Evolutionary conservation across 148 eudicot genomes (phyloP).

Genomic region (Rhododendron vialii): DNA sequence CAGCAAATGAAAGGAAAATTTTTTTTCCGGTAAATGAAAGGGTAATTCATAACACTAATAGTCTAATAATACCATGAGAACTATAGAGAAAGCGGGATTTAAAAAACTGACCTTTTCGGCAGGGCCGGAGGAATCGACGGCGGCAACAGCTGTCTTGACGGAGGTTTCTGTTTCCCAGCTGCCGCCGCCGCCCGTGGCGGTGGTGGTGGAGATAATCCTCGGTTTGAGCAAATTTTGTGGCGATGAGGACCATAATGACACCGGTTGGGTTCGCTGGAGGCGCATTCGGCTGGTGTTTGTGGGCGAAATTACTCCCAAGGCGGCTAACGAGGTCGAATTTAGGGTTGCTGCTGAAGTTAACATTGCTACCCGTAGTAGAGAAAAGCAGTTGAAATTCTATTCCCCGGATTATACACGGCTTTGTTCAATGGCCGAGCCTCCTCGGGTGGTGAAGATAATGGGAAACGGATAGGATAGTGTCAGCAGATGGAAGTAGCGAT

Average conservation of each 20-base stretch:
- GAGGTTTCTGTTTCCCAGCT: slow-evolving; percentile 20
- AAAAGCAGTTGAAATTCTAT: not conserved
- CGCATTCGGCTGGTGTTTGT: slow-evolving; percentile 2
- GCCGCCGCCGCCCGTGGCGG: not conserved
- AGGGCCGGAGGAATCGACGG: slow-evolving; percentile 38
- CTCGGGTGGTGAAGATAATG: not conserved
- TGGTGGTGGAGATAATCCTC: not conserved
- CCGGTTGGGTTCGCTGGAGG: slow-evolving; percentile 4
- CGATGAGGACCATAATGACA: slow-evolving; percentile 3
- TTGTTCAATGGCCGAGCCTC: not conserved
- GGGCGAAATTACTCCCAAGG: not conserved
- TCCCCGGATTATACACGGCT: too few relatives aligned
- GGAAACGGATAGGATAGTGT: not conserved
- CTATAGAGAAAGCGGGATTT: not conserved
- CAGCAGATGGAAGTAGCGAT: not conserved
- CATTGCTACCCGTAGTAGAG: slow-evolving; percentile 11
- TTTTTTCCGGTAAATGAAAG: not conserved
- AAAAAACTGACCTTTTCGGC: slow-evolving; percentile 30
- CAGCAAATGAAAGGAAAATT: not conserved
- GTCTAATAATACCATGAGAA: not conserved
- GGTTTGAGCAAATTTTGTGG: slow-evolving; percentile 13
- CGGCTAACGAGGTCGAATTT: slow-evolving; percentile 21
- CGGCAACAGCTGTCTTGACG: slow-evolving; percentile 38
- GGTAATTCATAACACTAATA: not conserved
- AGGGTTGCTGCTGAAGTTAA: slow-evolving; percentile 26